phyloP scores from a whole-genome alignment of 2,329 filamentous ascomycete genomes.

The Aureobasidium mangrovei region DNA sequence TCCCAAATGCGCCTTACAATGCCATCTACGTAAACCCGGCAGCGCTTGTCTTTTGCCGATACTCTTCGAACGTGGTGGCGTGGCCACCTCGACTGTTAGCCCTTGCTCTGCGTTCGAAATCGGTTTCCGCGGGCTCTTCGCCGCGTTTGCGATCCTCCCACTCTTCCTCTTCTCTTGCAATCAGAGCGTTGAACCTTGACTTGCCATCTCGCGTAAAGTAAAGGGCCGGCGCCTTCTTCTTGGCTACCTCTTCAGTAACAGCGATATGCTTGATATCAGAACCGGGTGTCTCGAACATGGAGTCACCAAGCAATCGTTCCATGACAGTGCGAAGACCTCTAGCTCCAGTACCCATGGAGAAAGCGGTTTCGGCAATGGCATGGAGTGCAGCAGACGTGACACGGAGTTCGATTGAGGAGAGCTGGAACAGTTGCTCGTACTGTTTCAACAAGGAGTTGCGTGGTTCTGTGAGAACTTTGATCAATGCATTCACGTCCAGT shows the following conservation, averaged over 20 bases:
- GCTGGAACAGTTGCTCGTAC: conserved; percentile 79
- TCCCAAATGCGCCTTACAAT: no score
- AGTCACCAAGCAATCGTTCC: conserved; percentile 37
- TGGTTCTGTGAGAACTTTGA: conserved; percentile 86
- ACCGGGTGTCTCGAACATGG: conserved; percentile 42
- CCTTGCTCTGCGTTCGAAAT: conserved; percentile 22
- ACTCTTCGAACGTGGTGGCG: conserved; percentile 38
- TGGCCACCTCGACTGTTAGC: conserved; percentile 23
- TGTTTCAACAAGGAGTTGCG: conserved; percentile 81
- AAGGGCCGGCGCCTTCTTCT: conserved; percentile 32
- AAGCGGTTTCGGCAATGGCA: conserved; percentile 66
- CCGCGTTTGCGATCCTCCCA: conserved; percentile 34
- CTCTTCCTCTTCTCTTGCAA: conserved; percentile 37
- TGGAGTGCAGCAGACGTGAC: conserved; percentile 78
- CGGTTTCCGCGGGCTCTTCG: conserved; percentile 21
- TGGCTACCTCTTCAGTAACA: conserved; percentile 37
- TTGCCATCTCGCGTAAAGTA: conserved; percentile 36
- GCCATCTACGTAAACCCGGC: conserved; percentile 22
- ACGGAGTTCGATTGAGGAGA: conserved; percentile 65
- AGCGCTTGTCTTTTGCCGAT: conserved; percentile 33
- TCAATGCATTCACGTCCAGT: conserved; percentile 58
- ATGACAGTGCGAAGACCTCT: conserved; percentile 40
- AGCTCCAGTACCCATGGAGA: conserved; percentile 62
- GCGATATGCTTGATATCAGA: conserved; percentile 38
- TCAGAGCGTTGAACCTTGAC: conserved; percentile 30